A percentile compares a stretch with the other conserved stretches of the same genome.
These are phyloP conservation scores for Chenopodium suecicum DNA, from an alignment of 148 eudicot species.

Conservation along the genomic window DNA sequence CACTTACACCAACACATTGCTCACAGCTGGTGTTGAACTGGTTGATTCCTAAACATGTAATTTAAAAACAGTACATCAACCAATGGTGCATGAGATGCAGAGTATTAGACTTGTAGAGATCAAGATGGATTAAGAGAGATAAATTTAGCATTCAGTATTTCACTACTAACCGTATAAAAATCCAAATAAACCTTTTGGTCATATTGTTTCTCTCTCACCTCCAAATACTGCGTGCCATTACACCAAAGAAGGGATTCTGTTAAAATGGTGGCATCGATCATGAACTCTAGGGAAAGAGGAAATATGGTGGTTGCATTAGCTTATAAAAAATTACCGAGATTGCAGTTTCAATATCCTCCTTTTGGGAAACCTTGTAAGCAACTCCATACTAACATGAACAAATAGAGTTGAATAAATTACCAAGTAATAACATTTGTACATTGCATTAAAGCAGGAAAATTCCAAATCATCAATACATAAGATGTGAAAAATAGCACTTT, in stretches of 20 bases:
- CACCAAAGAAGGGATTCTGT: slow-evolving; percentile 31
- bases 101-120: slow-evolving; percentile 2
- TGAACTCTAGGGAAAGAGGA: background rate
- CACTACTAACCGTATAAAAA: slow-evolving; percentile 68
- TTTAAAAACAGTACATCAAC: background rate
- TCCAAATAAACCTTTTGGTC: slow-evolving; percentile 76
- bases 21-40: slow-evolving; percentile 51
- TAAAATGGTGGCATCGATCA: slow-evolving; percentile 21
- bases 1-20: slow-evolving; percentile 81
- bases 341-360: slow-evolving; percentile 73
- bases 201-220: slow-evolving; percentile 96
- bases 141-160: background rate
- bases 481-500: background rate
- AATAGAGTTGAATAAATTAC: background rate
- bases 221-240: slow-evolving; percentile 61
- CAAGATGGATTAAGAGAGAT: background rate
- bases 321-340: slow-evolving; percentile 44
- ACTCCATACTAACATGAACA: slow-evolving; percentile 65
- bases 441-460: background rate
- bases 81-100: slow-evolving; percentile 6
- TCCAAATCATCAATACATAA: background rate
- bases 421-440: background rate
- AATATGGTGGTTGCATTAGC: background rate
- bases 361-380: slow-evolving; percentile 72
- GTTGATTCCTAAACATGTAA: slow-evolving; percentile 42